Percentiles rank a stretch among this genome's conserved stretches.
phyloP scores from a whole-genome alignment of 1,284 basidiomycete species.

The Tylopilus orsonianus region DNA sequence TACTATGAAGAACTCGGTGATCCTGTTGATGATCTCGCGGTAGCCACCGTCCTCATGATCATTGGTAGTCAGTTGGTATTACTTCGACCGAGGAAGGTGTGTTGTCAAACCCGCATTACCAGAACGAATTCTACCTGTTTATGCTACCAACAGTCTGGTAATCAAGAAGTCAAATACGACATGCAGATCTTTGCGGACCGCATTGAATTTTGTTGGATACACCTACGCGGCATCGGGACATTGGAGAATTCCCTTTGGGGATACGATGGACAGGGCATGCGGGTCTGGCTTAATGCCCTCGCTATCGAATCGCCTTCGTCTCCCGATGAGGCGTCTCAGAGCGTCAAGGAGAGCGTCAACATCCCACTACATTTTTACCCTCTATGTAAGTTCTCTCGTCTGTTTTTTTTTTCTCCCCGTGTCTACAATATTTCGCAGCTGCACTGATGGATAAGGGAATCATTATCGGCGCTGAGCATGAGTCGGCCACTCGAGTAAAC shows the following conservation, averaged over 20 bases:
- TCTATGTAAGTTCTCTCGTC: constrained; percentile 64
- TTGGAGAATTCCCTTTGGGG: constrained; percentile 98
- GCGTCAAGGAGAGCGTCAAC: constrained; percentile 89
- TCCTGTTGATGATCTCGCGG: constrained; percentile 89
- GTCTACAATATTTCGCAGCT: constrained; percentile 47
- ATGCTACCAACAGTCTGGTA: constrained; percentile 54
- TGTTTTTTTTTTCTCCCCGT: constrained; percentile 2
- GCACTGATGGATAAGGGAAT: constrained; percentile 99
- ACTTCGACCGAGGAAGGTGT: constrained; percentile 78
- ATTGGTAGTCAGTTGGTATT: constrained; percentile 92
- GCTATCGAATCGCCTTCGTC: constrained; percentile 70
- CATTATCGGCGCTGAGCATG: constrained; percentile 94
- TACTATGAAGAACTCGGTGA: constrained; percentile 77
- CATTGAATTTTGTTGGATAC: constrained; percentile 99
- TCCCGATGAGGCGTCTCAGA: constrained; percentile 48
- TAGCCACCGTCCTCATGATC: constrained; percentile 95
- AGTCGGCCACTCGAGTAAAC: constrained; percentile 73
- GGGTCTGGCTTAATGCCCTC: constrained; percentile 95
- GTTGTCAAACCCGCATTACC: neutral
- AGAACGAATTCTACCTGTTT: constrained; percentile 2
- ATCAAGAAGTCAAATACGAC: constrained; percentile 94
- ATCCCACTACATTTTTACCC: constrained; percentile 95
- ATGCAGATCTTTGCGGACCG: constrained; percentile 95
- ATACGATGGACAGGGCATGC: constrained; percentile 87
- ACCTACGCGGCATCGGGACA: constrained; percentile 87